Evolutionary conservation across 2,329 filamentous ascomycete species (phyloP).

Genomic region (Myriosclerotinia curreyana): DNA sequence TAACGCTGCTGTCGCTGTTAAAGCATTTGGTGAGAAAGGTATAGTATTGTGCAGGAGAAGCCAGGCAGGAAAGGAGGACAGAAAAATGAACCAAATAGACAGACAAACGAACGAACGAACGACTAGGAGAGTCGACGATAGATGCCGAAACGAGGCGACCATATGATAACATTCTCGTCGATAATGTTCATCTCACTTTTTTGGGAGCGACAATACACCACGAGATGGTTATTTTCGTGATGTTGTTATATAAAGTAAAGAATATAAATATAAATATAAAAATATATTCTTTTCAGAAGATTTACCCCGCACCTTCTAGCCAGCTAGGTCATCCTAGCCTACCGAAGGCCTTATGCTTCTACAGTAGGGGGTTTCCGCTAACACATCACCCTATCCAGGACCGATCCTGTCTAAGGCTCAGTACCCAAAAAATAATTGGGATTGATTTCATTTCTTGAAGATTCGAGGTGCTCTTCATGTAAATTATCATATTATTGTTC

Average conservation of each 20-base stretch:
- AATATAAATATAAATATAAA: neutral
- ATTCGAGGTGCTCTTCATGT: too few species aligned
- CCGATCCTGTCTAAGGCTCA: too few species aligned
- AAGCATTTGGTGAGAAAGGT: neutral
- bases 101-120: too few species aligned
- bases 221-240: neutral
- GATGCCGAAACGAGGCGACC: neutral
- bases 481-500: too few species aligned
- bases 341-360: neutral
- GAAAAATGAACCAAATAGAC: too few species aligned
- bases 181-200: too few species aligned
- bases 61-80: neutral
- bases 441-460: too few species aligned
- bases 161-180: neutral
- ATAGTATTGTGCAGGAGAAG: neutral
- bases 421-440: too few species aligned
- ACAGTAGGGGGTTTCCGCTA: neutral
- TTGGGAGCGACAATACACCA: neutral
- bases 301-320: neutral
- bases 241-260: neutral
- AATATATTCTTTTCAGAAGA: neutral
- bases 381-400: too few species aligned
- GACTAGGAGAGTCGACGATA: neutral
- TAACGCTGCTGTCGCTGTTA: neutral
- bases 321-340: neutral